Evolutionary conservation across 2,329 filamentous ascomycete species (phyloP).

Genomic region (Helminthosporium solani): DNA sequence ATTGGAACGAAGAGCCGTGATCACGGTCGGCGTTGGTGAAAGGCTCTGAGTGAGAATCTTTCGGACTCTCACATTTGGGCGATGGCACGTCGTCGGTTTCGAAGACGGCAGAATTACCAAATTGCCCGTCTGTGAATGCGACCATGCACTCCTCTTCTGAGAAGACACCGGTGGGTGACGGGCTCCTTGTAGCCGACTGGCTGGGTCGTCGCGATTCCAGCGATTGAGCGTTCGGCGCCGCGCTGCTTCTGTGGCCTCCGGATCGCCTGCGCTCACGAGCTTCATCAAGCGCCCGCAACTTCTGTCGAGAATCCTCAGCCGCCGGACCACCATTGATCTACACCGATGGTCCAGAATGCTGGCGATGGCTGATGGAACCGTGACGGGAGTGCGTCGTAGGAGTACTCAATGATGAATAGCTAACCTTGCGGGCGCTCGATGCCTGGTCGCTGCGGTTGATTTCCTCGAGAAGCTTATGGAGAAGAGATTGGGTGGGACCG

Average conservation of each 20-base stretch:
- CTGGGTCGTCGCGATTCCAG: constrained; percentile 1
- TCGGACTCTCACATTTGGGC: neutral
- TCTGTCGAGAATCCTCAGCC: constrained; percentile 25
- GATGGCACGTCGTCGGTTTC: neutral
- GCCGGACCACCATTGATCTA: constrained; percentile 22
- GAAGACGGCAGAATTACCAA: constrained; percentile 13
- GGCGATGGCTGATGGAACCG: neutral
- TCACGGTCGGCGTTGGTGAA: neutral
- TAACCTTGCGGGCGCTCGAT: neutral
- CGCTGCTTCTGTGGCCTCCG: neutral
- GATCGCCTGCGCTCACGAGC: constrained; percentile 14
- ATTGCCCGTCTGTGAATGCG: constrained; percentile 20
- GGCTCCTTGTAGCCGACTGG: neutral
- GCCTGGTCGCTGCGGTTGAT: constrained; percentile 15
- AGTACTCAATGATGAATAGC: neutral
- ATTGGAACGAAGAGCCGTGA: constrained; percentile 17
- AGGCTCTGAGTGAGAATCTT: neutral
- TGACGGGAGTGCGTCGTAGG: neutral
- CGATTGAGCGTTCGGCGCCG: neutral
- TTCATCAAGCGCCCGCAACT: constrained; percentile 27
- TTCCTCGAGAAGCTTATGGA: constrained; percentile 30
- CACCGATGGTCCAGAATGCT: constrained; percentile 5
- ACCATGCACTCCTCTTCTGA: constrained; percentile 11
- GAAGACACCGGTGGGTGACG: neutral
- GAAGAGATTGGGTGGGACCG: constrained; percentile 19